phyloP scores from a whole-genome alignment of 345 rosid species.

The Eucalyptus fibrosa region DNA sequence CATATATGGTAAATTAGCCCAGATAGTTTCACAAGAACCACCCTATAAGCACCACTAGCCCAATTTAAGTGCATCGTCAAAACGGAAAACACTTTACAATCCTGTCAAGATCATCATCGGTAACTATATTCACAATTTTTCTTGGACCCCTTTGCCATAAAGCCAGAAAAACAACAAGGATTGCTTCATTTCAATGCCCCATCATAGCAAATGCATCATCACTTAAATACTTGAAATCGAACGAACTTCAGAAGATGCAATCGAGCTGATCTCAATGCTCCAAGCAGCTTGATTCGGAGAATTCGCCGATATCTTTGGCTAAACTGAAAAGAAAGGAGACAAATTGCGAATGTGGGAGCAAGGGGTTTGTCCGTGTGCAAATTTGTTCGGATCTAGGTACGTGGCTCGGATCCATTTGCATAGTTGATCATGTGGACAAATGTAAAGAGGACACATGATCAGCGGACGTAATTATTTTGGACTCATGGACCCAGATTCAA shows the following conservation, averaged over 20 bases:
- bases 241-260: not conserved
- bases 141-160: not conserved
- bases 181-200: not conserved
- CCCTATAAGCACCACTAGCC: not conserved
- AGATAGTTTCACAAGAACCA: not conserved
- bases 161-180: not conserved
- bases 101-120: not conserved
- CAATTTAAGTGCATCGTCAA: not conserved
- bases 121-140: not conserved
- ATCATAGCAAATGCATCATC: not conserved
- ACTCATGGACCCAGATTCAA: no score
- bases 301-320: not conserved
- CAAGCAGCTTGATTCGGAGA: not conserved
- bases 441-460: no score
- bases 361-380: no score
- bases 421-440: no score
- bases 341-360: no score
- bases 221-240: not conserved
- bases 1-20: not conserved
- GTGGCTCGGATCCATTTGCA: no score
- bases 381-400: no score
- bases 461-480: no score
- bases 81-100: not conserved
- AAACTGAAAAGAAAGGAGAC: not conserved
- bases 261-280: not conserved